Evolutionary conservation across 106 monocot genomes (phyloP).

Genomic region (Dioscorea zingiberensis): DNA sequence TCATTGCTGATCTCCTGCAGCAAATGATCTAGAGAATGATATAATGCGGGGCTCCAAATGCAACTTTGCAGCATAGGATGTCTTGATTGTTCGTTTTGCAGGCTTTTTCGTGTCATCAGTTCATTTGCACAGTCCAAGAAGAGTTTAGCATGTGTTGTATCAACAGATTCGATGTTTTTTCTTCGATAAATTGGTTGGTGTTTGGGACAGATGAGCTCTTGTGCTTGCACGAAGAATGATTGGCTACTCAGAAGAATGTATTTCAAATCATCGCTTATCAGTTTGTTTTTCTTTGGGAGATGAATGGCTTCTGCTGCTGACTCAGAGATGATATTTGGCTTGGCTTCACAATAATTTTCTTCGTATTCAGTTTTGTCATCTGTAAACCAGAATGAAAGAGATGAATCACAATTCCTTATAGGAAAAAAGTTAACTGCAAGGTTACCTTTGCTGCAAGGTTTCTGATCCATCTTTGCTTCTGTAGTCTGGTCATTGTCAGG

Average conservation of each 20-base stretch:
- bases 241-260: slow-evolving; percentile 23
- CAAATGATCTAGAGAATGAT: slow-evolving; percentile 23
- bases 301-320: slow-evolving; percentile 8
- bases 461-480: no score
- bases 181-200: not conserved
- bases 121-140: slow-evolving; percentile 41
- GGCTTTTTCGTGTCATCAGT: slow-evolving; percentile 32
- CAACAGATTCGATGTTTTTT: not conserved
- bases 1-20: slow-evolving; percentile 27
- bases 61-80: slow-evolving; percentile 10
- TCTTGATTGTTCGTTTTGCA: slow-evolving; percentile 7
- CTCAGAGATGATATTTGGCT: not conserved
- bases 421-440: no score
- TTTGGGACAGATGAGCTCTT: slow-evolving; percentile 11
- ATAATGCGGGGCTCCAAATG: not conserved
- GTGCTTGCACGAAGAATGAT: slow-evolving; percentile 23
- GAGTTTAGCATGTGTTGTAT: slow-evolving; percentile 17
- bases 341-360: slow-evolving; percentile 19
- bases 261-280: not conserved
- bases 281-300: slow-evolving; percentile 6
- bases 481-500: no score
- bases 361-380: not conserved
- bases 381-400: slow-evolving; percentile 3
- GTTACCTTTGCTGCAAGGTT: no score
- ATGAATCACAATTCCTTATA: no score